Conservation (phyloP, 2,329 filamentous ascomycete genomes). For the Canariomyces notabilis region DNA sequence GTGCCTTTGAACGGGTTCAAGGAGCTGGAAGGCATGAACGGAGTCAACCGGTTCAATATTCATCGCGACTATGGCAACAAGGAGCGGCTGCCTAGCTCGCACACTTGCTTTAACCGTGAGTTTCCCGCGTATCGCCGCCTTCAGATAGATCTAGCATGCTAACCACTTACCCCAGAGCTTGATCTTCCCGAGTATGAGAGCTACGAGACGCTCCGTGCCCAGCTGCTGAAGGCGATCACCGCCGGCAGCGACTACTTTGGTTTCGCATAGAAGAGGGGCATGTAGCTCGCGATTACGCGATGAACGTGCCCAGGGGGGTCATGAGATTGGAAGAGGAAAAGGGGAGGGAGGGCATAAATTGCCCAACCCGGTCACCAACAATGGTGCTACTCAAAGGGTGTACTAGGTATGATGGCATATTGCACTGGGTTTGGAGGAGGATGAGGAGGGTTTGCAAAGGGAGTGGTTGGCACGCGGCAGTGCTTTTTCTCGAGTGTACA, state of each 20-base stretch:
- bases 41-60: constrained; percentile 96
- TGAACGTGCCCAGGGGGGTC: neutral
- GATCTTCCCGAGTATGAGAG: constrained; percentile 97
- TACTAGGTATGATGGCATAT: neutral
- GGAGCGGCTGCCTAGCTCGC: constrained; percentile 88
- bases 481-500: neutral
- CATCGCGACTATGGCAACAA: constrained; percentile 97
- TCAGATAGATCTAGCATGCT: constrained; percentile 6
- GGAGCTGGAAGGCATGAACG: constrained; percentile 98
- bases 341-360: constrained; percentile 22
- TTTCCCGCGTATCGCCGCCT: constrained; percentile 30
- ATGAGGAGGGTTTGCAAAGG: neutral
- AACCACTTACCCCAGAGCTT: constrained; percentile 65
- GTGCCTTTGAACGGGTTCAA: constrained; percentile 98
- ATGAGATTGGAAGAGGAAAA: constrained; percentile 2
- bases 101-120: constrained; percentile 99
- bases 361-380: constrained; percentile 12
- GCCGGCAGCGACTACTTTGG: constrained; percentile 96
- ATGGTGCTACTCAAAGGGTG: neutral
- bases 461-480: constrained; percentile 1
- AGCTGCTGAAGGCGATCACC: constrained; percentile 94
- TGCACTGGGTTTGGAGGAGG: constrained; percentile 5
- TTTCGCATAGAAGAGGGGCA: constrained; percentile 66
- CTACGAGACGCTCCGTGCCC: constrained; percentile 83
- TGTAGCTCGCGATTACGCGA: neutral